These are phyloP conservation scores for Alopecurus myosuroides DNA, from an alignment of 176 grass and related monocot species.

Conservation along the genomic window DNA sequence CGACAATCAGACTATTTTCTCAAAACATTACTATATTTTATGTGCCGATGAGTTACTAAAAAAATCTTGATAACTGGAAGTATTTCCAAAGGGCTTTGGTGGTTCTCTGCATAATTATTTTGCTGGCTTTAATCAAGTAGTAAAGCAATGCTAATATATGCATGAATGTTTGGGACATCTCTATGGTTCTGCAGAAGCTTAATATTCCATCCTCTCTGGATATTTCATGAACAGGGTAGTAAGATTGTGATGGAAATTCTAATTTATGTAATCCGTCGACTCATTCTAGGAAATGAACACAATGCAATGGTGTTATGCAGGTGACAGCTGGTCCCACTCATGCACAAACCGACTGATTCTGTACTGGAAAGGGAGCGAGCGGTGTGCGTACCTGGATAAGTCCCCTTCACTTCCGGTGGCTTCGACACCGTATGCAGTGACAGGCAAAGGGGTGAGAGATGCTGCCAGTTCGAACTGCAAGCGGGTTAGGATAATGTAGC, in stretches of 20 bases:
- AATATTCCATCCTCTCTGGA: background rate
- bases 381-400: slow-evolving; percentile 76
- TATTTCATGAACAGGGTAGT: background rate
- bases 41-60: background rate
- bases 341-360: slow-evolving; percentile 82
- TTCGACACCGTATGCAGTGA: slow-evolving; percentile 72
- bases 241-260: background rate
- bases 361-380: slow-evolving; percentile 74
- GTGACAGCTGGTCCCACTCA: slow-evolving; percentile 95
- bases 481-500: slow-evolving; percentile 32
- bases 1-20: background rate
- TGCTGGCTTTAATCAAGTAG: background rate
- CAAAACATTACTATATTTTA: background rate
- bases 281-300: background rate
- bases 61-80: background rate
- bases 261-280: background rate
- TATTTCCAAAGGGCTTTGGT: background rate
- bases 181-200: background rate
- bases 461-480: slow-evolving; percentile 38
- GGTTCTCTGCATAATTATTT: background rate
- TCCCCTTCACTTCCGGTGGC: slow-evolving; percentile 84
- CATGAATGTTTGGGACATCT: background rate
- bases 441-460: slow-evolving; percentile 60
- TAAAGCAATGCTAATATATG: background rate
- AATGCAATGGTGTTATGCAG: slow-evolving; percentile 31